Percentiles rank a stretch among this genome's conserved stretches.
These are phyloP conservation scores for Talaromyces sp. DNA, from an alignment of 2,329 filamentous ascomycete genomes.

Conservation along the genomic window DNA sequence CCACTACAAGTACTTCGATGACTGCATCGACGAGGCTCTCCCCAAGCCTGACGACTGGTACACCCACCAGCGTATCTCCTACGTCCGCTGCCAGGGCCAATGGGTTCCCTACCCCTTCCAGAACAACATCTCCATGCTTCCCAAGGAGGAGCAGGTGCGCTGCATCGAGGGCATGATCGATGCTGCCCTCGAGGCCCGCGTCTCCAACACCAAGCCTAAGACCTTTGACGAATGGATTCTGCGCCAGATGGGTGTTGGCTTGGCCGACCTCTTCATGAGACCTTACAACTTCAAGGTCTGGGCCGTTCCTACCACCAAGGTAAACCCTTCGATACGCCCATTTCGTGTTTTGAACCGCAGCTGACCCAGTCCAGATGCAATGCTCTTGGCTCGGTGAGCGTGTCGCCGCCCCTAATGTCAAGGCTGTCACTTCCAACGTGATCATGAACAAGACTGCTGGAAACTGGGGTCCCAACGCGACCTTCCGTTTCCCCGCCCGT, in stretches of 20 bases:
- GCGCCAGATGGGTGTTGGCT: slow-evolving; percentile 79
- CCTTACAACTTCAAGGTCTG: slow-evolving; percentile 99
- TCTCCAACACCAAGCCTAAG: slow-evolving; percentile 85
- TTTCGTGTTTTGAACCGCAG: neutral
- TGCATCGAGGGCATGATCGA: slow-evolving; percentile 96
- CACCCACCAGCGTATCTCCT: slow-evolving; percentile 96
- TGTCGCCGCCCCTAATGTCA: slow-evolving; percentile 93
- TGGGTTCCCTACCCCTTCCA: slow-evolving; percentile 99
- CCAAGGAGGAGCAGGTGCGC: slow-evolving; percentile 92
- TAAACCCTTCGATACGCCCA: slow-evolving; percentile 37
- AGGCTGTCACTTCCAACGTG: slow-evolving; percentile 87
- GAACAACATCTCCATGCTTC: slow-evolving; percentile 98
- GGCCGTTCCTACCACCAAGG: slow-evolving; percentile 96
- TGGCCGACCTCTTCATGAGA: slow-evolving; percentile 96
- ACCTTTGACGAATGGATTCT: slow-evolving; percentile 99
- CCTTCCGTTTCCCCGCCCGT: slow-evolving; percentile 93
- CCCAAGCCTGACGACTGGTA: slow-evolving; percentile 95
- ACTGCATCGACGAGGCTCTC: slow-evolving; percentile 94
- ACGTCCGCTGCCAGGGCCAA: slow-evolving; percentile 90
- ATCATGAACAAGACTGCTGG: slow-evolving; percentile 94
- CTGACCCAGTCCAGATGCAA: slow-evolving; percentile 69
- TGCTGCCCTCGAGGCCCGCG: slow-evolving; percentile 78
- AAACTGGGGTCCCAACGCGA: slow-evolving; percentile 97
- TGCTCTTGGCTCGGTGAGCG: slow-evolving; percentile 97
- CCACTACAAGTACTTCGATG: slow-evolving; percentile 99